phyloP scores from a whole-genome alignment of 352 stramenopile genomes.

The Thraustochytrium striatum region DNA sequence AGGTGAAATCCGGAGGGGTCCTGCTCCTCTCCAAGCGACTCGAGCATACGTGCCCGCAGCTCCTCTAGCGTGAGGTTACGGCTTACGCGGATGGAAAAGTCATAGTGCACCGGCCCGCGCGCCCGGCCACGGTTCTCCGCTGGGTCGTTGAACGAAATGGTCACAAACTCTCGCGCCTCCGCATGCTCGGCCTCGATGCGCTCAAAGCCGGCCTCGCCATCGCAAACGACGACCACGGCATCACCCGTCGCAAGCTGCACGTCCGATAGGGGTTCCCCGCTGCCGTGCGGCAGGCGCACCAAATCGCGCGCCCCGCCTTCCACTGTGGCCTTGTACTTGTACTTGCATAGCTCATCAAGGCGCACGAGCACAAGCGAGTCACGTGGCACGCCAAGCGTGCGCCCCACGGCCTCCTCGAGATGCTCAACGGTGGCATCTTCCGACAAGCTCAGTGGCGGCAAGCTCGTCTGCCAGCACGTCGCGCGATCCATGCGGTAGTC shows the following conservation, averaged over 20 bases:
- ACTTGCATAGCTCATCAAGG: not conserved
- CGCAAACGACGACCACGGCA: not conserved
- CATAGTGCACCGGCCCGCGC: constrained; percentile 1
- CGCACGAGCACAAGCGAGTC: not conserved
- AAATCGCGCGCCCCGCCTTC: too few species aligned
- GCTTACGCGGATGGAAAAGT: not conserved
- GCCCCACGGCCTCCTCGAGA: not conserved
- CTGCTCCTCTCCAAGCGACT: not conserved
- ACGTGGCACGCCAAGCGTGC: not conserved
- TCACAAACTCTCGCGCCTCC: constrained; percentile 6
- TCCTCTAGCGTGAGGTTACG: not conserved
- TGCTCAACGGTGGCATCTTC: not conserved
- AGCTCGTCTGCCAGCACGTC: not conserved
- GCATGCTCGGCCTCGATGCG: constrained; percentile 2
- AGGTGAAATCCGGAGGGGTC: not conserved
- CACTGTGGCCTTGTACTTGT: too few species aligned
- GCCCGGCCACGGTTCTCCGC: not conserved
- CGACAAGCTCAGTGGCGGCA: not conserved
- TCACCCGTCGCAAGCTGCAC: not conserved
- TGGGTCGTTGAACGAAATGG: constrained; percentile 32
- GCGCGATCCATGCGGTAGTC: too few species aligned
- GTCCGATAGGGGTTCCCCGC: too few species aligned
- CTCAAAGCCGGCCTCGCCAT: not conserved
- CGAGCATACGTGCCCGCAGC: not conserved
- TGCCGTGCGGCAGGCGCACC: too few species aligned